Evolutionary conservation across 192 early-diverging fungal genomes (phyloP).

Genomic region (Cetraspora pellucida): DNA sequence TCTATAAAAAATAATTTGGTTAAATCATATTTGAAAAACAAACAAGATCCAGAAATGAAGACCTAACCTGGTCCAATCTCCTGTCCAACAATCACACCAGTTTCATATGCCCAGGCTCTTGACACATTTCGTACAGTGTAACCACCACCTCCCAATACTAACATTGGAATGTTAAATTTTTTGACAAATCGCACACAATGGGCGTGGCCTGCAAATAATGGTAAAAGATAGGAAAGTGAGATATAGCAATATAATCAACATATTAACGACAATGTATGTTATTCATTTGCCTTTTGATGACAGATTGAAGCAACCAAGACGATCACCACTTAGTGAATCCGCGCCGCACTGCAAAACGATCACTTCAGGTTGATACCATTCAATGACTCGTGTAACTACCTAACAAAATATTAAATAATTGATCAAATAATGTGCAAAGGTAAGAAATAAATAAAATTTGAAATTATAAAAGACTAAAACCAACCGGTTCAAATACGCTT

Average conservation of each 20-base stretch:
- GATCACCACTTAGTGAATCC: conserved; percentile 91
- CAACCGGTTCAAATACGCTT: conserved; percentile 82
- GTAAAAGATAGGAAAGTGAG: background rate
- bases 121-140: conserved; percentile 97
- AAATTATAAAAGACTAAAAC: conserved; percentile 24
- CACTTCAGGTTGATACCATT: conserved; percentile 89
- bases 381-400: conserved; percentile 81
- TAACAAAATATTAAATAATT: background rate
- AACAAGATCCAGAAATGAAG: background rate
- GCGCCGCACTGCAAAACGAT: conserved; percentile 97
- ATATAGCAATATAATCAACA: background rate
- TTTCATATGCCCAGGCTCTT: conserved; percentile 95
- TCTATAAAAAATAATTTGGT: background rate
- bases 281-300: conserved; percentile 68
- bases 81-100: conserved; percentile 74
- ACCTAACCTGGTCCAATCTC: background rate
- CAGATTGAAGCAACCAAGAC: conserved; percentile 93
- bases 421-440: background rate
- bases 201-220: conserved; percentile 66
- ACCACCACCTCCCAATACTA: conserved; percentile 95
- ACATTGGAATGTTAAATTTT: conserved; percentile 84
- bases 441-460: background rate
- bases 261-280: background rate
- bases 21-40: background rate
- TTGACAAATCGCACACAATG: conserved; percentile 93